Evolutionary conservation across 371 early-diverging fungal species (phyloP).

Genomic region (Mycotypha africana): DNA sequence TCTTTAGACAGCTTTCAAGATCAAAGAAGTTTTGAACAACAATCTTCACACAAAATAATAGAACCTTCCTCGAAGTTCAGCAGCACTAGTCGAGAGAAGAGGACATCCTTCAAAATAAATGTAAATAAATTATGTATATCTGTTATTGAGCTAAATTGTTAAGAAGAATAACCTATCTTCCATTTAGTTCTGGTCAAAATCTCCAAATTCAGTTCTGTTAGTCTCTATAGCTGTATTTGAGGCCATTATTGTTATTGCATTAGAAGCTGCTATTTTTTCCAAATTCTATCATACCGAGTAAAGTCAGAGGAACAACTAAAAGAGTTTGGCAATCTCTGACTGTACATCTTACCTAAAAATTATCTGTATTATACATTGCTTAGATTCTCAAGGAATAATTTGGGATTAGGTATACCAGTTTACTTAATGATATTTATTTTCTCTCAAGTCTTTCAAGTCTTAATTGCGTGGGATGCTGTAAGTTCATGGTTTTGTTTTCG

Average conservation of each 20-base stretch:
- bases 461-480: conserved; percentile 74
- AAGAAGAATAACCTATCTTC: no score
- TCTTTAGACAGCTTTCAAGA: conserved; percentile 11
- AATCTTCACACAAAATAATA: conserved; percentile 21
- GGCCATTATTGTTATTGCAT: conserved; percentile 62
- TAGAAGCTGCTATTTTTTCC: conserved; percentile 59
- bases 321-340: no score
- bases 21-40: conserved; percentile 4
- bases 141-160: no score
- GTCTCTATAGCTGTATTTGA: conserved; percentile 49
- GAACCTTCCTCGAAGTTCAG: conserved; percentile 11
- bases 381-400: conserved; percentile 18
- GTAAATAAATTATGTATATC: no score
- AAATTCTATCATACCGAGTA: conserved; percentile 43
- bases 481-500: no score
- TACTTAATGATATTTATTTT: conserved; percentile 76
- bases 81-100: no score
- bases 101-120: conserved; percentile 12
- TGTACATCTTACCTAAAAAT: no score
- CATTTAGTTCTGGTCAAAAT: conserved; percentile 32
- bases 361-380: no score
- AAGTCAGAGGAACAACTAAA: neutral
- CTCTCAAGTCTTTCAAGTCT: conserved; percentile 68
- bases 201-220: conserved; percentile 38
- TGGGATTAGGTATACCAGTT: conserved; percentile 56